Evolutionary conservation across 768 basidiomycete genomes (phyloP), one percentile per base, ranked within the genome.

Genomic region (Hygrocybe punicea): DNA sequence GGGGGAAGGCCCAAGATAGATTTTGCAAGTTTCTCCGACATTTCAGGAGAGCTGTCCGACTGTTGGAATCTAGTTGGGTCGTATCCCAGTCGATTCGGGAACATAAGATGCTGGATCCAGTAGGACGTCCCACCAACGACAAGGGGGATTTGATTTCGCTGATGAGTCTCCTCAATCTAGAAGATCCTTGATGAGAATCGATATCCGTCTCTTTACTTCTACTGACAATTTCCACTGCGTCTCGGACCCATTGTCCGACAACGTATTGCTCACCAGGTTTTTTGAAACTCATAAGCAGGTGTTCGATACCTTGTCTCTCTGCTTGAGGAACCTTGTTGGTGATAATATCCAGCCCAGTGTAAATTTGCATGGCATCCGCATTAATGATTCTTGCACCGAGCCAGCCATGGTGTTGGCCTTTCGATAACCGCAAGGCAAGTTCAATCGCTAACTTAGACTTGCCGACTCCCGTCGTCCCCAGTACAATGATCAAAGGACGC

Each of bases 281-380:
- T 62, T 93, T 92, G 67, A 94, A 86, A 51, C 83, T 88, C 85
- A 99, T 90, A 21, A 98, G 76, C 56, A 89, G 84, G 74, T 99
- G 97, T 19, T 88, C 86, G 17, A 99, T 77, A 4, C 91, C 93
- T 48, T 81, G 77, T 67, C 79, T 85, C 71, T 99, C 94, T 25
- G 79, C 73, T 11, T 76, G 65, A 1, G 94, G 83, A 14, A 94
- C 81, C 74, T 99, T 98, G 73, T 98, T 98, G 24, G 96, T 98
- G 65, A 98, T 86, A 51, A 95, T 76, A 71, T 97, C 89, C 70
- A 98, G 81, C 0, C 96, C 96, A 16, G 78, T 77, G 70, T 98
- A 98, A 11, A 93, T 86, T 71, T 99, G 97, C 96, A 99, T 98
- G 11, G 96, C 85, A 72, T 99, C 97, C 9, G 95, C 92, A 67